Base-by-base conservation (phyloP, 2,329 filamentous ascomycete genomes). In the Ceratocystis ficicola region DNA sequence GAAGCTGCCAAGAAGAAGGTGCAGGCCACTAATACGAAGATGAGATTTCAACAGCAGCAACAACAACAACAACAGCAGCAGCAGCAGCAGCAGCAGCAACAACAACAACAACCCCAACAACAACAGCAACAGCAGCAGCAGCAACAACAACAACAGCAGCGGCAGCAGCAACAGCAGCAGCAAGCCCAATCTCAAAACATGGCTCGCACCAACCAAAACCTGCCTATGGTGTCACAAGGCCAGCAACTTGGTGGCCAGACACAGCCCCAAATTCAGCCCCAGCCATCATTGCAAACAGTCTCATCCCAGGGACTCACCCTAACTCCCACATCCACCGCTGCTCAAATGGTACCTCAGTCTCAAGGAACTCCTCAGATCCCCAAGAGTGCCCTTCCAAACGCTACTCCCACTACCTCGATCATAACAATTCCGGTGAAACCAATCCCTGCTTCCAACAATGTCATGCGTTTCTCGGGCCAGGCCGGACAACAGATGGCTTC, bases 401-500 rank as follows among this genome's bases (percentile, higher is more conserved):
- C 60, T 30, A 66, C 63, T 10, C 67, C 67, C 10, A 66, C 59
- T 4, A 65, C 65, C 48, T 17, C 66, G 30, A 68, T 68, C 68
- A n/a, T 68, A 64, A 41, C 36, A 1, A 41, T 41, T 41, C 64
- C 72, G 69, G 68, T 75, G 32, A 77, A 76, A 46, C 74, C 73
- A 12, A 75, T 80, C 66, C 74, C 74, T 25, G 61, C 32, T 17
- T 32, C 63, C 5, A 64, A 60, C 2, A 65, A 62, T 44, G 50
- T 28, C 17, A 67, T 67, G 73, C 77, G 81, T 8, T 83, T 83
- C 69, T 76, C 77, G 22, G 76, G 78, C 62, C 81, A 86, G 69
- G 85, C 88, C 71, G 77, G 82, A 17, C 80, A 83, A 3, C 85
- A 84, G 1, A 85, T 65, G 41, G 66, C 60, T 17, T 67, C 86